These are phyloP conservation scores for Rhodotorula sp. DNA, from an alignment of 1,284 basidiomycete genomes.

Conservation along the genomic window DNA sequence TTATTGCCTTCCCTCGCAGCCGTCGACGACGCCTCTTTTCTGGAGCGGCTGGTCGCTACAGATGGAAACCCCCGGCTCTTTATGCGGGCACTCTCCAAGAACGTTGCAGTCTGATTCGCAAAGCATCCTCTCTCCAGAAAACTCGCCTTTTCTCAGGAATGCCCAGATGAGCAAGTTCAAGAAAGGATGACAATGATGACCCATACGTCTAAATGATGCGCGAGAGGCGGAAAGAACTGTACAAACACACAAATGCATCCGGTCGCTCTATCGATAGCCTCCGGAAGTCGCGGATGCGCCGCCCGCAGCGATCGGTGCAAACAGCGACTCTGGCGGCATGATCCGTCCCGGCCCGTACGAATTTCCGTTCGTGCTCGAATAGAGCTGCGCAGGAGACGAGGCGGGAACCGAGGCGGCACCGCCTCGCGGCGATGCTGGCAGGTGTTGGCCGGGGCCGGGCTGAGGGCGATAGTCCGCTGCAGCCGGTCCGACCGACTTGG, in stretches of 20 bases:
- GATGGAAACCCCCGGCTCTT: conserved; percentile 34
- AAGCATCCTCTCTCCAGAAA: not conserved
- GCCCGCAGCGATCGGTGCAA: not conserved
- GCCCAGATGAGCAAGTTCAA: not conserved
- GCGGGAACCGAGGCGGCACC: not conserved
- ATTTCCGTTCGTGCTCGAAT: not conserved
- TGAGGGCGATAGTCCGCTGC: no score
- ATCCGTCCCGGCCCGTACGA: not conserved
- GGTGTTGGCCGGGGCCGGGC: no score
- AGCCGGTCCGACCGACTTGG: no score
- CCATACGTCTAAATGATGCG: not conserved
- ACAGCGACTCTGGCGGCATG: not conserved
- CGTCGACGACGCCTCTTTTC: conserved; percentile 32
- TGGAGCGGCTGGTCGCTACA: conserved; percentile 28
- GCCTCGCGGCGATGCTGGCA: no score
- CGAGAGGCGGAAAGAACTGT: not conserved
- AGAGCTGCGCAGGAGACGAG: not conserved
- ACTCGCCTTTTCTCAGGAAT: not conserved
- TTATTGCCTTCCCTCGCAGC: not conserved
- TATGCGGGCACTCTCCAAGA: conserved; percentile 14
- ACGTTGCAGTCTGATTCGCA: conserved; percentile 8
- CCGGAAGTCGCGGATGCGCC: not conserved
- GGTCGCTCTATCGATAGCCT: not conserved
- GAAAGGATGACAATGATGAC: not conserved
- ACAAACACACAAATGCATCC: not conserved